Percentiles rank a stretch among this genome's conserved stretches.
Evolutionary conservation across 2,329 filamentous ascomycete species (phyloP).

Genomic region (Pleoardoris graminearum): DNA sequence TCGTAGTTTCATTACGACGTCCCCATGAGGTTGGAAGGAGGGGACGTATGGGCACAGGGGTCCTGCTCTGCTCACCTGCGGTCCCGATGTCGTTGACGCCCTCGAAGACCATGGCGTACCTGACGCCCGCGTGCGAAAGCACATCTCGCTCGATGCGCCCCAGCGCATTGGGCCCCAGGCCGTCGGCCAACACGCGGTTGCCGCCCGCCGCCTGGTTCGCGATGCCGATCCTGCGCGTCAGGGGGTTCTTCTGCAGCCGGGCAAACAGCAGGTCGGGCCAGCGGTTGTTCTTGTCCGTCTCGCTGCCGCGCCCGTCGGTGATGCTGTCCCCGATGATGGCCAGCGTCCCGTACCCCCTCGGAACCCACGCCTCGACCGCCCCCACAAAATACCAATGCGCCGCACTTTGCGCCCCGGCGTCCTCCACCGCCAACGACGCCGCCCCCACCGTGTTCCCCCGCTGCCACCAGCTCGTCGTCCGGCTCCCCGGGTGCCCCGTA

Average conservation of each 20-base stretch:
- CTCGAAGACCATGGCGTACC: slow-evolving; percentile 66
- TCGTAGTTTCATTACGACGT: too few species aligned
- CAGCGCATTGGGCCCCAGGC: slow-evolving; percentile 63
- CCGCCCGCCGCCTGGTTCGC: slow-evolving; percentile 68
- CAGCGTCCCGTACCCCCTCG: slow-evolving; percentile 50
- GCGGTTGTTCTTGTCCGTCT: slow-evolving; percentile 60
- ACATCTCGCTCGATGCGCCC: slow-evolving; percentile 64
- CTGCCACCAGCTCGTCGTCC: slow-evolving; percentile 64
- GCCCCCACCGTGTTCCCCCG: slow-evolving; percentile 60
- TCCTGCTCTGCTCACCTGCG: too few species aligned
- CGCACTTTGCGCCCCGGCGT: slow-evolving; percentile 39
- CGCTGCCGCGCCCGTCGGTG: slow-evolving; percentile 64
- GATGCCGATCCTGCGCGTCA: slow-evolving; percentile 56
- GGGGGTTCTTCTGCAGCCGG: slow-evolving; percentile 50
- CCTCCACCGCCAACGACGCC: slow-evolving; percentile 51
- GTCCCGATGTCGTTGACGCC: slow-evolving; percentile 66
- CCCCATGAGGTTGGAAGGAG: too few species aligned
- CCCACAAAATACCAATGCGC: slow-evolving; percentile 62
- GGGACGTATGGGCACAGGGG: too few species aligned
- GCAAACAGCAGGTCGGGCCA: slow-evolving; percentile 34
- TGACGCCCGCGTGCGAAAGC: slow-evolving; percentile 57
- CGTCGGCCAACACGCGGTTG: slow-evolving; percentile 63
- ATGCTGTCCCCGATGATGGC: slow-evolving; percentile 66
- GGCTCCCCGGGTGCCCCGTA: slow-evolving; percentile 67
- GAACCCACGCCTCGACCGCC: slow-evolving; percentile 59